A percentile compares a stretch with the other conserved stretches of the same genome.
Evolutionary conservation across 768 basidiomycete species (phyloP).

Genomic region (Mycena leptocephala): DNA sequence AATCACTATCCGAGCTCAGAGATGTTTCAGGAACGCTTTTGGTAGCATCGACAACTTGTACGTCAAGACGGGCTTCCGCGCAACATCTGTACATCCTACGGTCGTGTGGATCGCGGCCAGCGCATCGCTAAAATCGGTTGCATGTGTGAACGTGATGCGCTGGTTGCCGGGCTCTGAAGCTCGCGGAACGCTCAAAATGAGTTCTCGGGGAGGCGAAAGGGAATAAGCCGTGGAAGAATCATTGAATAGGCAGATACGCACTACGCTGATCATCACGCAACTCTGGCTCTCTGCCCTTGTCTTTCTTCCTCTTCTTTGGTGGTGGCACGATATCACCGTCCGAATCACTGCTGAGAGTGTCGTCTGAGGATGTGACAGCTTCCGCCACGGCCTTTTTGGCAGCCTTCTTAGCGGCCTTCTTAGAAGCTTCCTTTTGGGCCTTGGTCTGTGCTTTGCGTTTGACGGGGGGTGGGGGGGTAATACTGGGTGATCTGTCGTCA

Average conservation of each 20-base stretch:
- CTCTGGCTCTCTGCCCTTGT: neutral
- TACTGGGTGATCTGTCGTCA: neutral
- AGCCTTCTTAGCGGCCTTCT: neutral
- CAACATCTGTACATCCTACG: too few relatives aligned
- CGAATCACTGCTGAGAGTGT: neutral
- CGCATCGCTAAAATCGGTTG: too few relatives aligned
- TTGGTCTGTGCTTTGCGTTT: neutral
- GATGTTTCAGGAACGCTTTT: neutral
- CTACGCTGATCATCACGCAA: neutral
- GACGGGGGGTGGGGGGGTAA: neutral
- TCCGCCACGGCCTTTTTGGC: neutral
- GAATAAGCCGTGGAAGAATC: neutral
- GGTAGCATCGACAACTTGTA: neutral
- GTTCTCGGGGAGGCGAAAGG: neutral
- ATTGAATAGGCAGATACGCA: neutral
- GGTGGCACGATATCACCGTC: neutral
- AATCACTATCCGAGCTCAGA: neutral
- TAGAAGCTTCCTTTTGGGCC: neutral
- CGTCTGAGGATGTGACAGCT: neutral
- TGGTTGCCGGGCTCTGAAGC: too few relatives aligned
- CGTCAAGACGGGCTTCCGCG: too few relatives aligned
- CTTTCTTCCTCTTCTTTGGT: neutral
- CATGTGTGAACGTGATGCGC: too few relatives aligned
- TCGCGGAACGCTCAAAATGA: too few relatives aligned
- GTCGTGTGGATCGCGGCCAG: too few relatives aligned